Conservation (phyloP, 2,329 filamentous ascomycete genomes). For the Lachnellula suecica region DNA sequence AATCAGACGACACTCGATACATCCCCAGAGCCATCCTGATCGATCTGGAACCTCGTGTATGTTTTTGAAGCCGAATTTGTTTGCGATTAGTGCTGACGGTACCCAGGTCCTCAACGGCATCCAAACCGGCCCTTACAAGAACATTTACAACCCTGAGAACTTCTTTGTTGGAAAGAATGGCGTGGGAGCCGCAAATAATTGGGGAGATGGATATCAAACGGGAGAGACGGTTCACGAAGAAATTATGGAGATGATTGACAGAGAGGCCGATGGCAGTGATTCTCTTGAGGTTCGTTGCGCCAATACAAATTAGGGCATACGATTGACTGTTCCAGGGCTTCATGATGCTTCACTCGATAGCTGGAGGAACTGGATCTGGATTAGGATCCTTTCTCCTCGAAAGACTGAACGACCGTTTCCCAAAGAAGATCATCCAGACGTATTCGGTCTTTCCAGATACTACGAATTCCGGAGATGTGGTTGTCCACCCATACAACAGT, state of each 20-base stretch:
- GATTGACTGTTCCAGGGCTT: constrained; percentile 64
- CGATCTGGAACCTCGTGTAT: constrained; percentile 86
- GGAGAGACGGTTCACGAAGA: constrained; percentile 93
- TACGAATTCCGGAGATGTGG: constrained; percentile 81
- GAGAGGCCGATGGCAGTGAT: constrained; percentile 96
- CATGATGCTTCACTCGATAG: constrained; percentile 98
- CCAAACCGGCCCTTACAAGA: constrained; percentile 90
- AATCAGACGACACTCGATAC: constrained; percentile 97
- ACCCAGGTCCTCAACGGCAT: constrained; percentile 88
- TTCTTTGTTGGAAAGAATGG: constrained; percentile 96
- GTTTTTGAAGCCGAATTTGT: constrained; percentile 20
- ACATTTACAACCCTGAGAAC: constrained; percentile 99
- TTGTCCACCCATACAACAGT: constrained; percentile 98
- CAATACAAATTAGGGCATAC: constrained; percentile 2
- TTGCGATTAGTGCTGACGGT: too few species aligned
- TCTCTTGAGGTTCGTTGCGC: constrained; percentile 70
- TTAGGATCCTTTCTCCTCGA: constrained; percentile 93
- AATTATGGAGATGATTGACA: constrained; percentile 99
- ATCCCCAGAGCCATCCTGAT: constrained; percentile 95
- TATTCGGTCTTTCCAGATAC: constrained; percentile 98
- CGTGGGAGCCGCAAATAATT: constrained; percentile 94
- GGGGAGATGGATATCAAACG: constrained; percentile 93
- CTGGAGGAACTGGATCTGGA: constrained; percentile 94
- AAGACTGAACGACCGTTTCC: constrained; percentile 93
- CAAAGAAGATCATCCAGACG: constrained; percentile 98